Percentiles rank a stretch among this genome's conserved stretches.
phyloP scores from a whole-genome alignment of 768 basidiomycete genomes.

The Cyclocybe aegerita region DNA sequence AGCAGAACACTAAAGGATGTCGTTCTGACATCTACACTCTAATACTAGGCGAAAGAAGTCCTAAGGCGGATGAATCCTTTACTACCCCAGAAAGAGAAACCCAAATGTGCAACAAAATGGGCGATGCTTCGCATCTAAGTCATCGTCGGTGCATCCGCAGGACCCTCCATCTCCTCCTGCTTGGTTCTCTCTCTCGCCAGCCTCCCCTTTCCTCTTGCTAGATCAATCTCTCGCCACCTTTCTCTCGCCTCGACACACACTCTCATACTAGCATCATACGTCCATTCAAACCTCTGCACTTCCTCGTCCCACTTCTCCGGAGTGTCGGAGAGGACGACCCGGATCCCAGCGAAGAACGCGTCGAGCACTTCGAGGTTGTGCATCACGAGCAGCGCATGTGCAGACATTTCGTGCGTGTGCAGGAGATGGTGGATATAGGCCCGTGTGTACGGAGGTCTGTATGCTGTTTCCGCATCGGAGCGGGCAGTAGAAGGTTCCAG shows the following conservation, averaged over 20 bases:
- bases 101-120: too few species aligned
- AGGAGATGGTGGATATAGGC: constrained; percentile 85
- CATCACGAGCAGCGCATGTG: constrained; percentile 69
- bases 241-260: constrained; percentile 52
- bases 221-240: constrained; percentile 66
- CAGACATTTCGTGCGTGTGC: constrained; percentile 89
- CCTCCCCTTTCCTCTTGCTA: constrained; percentile 74
- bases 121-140: too few species aligned
- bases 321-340: constrained; percentile 29
- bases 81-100: too few species aligned
- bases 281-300: constrained; percentile 45
- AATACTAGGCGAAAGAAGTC: too few species aligned
- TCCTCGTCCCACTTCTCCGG: constrained; percentile 38
- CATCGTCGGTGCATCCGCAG: background rate
- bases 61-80: too few species aligned
- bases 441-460: constrained; percentile 38
- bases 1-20: too few species aligned
- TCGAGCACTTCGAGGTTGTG: constrained; percentile 77
- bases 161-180: constrained; percentile 14
- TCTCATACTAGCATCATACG: constrained; percentile 44
- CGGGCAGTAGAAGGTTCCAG: constrained; percentile 1
- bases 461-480: constrained; percentile 1
- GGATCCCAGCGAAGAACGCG: constrained; percentile 60
- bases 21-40: too few species aligned
- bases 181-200: constrained; percentile 62